These are phyloP conservation scores for Nicotiana knightiana DNA, from an alignment of 257 asterid species.

Conservation along the genomic window DNA sequence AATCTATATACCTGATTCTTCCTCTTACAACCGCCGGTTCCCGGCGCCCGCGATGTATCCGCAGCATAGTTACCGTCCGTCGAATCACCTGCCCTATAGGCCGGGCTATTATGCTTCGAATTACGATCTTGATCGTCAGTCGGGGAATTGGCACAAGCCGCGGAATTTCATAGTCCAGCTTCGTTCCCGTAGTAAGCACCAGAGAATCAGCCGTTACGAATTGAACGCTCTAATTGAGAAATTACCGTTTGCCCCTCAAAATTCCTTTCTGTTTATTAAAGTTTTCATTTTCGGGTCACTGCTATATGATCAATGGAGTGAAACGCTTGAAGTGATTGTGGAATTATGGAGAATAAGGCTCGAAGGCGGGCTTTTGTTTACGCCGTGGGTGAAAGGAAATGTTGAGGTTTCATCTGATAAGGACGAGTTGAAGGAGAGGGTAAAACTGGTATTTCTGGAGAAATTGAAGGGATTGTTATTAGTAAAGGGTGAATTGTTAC, in stretches of 20 bases:
- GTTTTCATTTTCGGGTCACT: slow-evolving; percentile 25
- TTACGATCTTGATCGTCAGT: slow-evolving; percentile 30
- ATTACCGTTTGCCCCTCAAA: slow-evolving; percentile 38
- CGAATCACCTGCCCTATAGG: background rate
- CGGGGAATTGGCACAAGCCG: slow-evolving; percentile 5
- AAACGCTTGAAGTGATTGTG: slow-evolving; percentile 50
- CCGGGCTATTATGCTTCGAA: background rate
- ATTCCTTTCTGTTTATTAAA: background rate
- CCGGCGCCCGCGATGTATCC: background rate
- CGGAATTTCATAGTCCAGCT: slow-evolving; percentile 56
- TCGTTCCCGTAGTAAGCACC: slow-evolving; percentile 11
- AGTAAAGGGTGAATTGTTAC: slow-evolving; percentile 36
- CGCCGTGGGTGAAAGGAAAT: slow-evolving; percentile 35
- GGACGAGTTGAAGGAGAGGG: slow-evolving; percentile 44
- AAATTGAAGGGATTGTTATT: slow-evolving; percentile 40
- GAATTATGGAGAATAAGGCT: slow-evolving; percentile 57
- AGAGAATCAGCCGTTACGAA: slow-evolving; percentile 9
- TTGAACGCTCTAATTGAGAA: slow-evolving; percentile 20
- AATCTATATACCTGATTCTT: background rate
- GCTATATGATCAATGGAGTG: slow-evolving; percentile 63
- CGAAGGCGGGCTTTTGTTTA: slow-evolving; percentile 20
- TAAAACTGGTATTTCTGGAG: slow-evolving; percentile 43
- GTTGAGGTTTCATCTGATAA: slow-evolving; percentile 58
- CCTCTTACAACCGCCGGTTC: background rate
- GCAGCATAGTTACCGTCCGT: too few relatives aligned